phyloP scores from a whole-genome alignment of 495 filamentous ascomycete species.

The Massariosphaeria phaeospora region DNA sequence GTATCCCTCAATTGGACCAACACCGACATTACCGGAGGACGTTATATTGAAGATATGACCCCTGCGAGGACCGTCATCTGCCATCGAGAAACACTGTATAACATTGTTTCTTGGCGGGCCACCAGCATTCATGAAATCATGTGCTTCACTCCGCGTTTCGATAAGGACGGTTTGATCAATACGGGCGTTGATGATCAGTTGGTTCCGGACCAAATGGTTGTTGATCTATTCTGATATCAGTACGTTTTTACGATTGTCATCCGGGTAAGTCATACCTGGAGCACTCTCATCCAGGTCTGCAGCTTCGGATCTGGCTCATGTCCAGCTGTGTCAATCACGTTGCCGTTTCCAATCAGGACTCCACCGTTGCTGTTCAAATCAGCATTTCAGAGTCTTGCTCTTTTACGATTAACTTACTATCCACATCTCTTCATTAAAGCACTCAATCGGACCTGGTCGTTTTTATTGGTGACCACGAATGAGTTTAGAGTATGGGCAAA shows the following conservation, averaged over 20 bases:
- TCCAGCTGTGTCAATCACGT: constrained; percentile 55
- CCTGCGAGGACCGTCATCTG: constrained; percentile 52
- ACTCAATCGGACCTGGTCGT: constrained; percentile 60
- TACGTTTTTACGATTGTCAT: too few species aligned
- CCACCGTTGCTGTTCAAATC: constrained; percentile 43
- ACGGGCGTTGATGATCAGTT: constrained; percentile 73
- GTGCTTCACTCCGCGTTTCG: constrained; percentile 57
- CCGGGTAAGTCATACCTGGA: constrained; percentile 50
- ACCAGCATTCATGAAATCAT: constrained; percentile 53
- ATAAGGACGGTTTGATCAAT: constrained; percentile 86
- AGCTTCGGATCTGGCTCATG: constrained; percentile 69
- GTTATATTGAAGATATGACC: constrained; percentile 46
- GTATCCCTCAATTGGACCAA: constrained; percentile 51
- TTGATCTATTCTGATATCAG: constrained; percentile 54
- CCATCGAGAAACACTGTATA: constrained; percentile 60
- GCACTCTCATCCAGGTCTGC: constrained; percentile 70
- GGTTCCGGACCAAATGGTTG: constrained; percentile 67
- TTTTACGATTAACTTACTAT: constrained; percentile 42
- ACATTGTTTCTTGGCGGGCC: constrained; percentile 62
- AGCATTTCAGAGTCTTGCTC: constrained; percentile 7
- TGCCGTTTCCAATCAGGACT: constrained; percentile 33
- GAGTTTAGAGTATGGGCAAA: constrained; percentile 60
- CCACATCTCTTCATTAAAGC: constrained; percentile 56
- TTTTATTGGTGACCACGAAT: constrained; percentile 75
- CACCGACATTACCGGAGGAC: constrained; percentile 16